Evolutionary conservation across 768 basidiomycete genomes (phyloP), one percentile per base, ranked within the genome.

Genomic region (Mycena alexandri): DNA sequence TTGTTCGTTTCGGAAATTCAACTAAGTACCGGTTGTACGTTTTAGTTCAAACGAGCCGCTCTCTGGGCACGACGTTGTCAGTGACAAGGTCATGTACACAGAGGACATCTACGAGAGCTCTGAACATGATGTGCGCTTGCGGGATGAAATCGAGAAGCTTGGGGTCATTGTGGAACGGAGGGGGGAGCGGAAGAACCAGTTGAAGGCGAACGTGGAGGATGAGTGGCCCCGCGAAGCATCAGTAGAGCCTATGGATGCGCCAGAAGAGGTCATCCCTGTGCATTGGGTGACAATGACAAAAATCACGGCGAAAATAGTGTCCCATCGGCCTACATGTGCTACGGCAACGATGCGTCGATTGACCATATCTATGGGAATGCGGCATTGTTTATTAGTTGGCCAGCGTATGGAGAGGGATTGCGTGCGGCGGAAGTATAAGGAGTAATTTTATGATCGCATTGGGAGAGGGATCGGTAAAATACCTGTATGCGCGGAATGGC

Each of bases 221-320:
- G 36, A 19, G 9, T 54, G 29, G 50, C 7, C 33, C 1, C 34
- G 17, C 6, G 38, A 34, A 33, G 34, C 2, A 17, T 16, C 44
- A 17, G 9, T 11, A 14, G 44, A 48, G 47, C 43, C 36, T 7
- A 29, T 14, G 61, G 43, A 44, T 3, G 41, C 43, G 3, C 5
- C 2, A 9, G 17, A 4, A 6, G 51, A 3, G 16, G 22, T 17
- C 10, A 16, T 67, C 2, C 29, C 43, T 22, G 61, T 68, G 17
- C 65, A 61, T 29, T 68, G 67, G 67, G 67, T 68, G 11, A 68
- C 61, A 0, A 42, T n/a, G n/a, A n/a, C n/a, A n/a, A n/a, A 21
- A 24, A 55, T 56, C 17, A 58, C 25, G 10, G n/a, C 33, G 11
- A 19, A 36, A 68, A 68, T n/a, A 25, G 36, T 22, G 61, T 60